Conservation (phyloP, 805 yeast genomes). For the Saturnispora hagleri region DNA sequence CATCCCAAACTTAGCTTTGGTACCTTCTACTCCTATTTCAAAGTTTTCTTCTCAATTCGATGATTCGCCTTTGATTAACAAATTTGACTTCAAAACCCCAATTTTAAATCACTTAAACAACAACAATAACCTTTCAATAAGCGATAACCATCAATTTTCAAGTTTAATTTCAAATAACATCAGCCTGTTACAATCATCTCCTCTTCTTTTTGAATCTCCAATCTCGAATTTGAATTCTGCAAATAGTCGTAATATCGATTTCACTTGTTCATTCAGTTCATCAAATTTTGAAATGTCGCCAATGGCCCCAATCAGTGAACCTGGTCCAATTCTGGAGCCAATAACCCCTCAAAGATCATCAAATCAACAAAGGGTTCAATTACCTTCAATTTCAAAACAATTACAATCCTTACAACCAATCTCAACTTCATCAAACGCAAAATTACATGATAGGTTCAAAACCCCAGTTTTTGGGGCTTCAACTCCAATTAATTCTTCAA, state of each 20-base stretch:
- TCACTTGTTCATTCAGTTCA: constrained; percentile 57
- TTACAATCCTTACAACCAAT: constrained; percentile 5
- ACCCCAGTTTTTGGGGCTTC: constrained; percentile 22
- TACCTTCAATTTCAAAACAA: constrained; percentile 14
- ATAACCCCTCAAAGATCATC: constrained; percentile 38
- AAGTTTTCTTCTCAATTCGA: background rate
- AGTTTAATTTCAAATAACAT: background rate
- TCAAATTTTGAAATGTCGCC: constrained; percentile 60
- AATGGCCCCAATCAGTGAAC: constrained; percentile 38
- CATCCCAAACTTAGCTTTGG: background rate
- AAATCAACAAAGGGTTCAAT: constrained; percentile 6
- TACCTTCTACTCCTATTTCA: constrained; percentile 8
- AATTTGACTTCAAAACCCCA: constrained; percentile 5
- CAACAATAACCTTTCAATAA: constrained; percentile 8
- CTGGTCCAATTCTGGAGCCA: constrained; percentile 61
- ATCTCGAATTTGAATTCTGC: constrained; percentile 16
- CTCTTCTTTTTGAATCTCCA: constrained; percentile 18
- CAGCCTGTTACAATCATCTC: constrained; percentile 8
- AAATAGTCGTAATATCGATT: constrained; percentile 33
- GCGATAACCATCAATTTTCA: background rate
- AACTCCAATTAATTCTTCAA: constrained; percentile 26
- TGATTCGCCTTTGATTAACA: background rate
- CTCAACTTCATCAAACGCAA: constrained; percentile 4
- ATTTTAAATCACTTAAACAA: constrained; percentile 3
- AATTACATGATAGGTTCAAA: constrained; percentile 19